These are phyloP conservation scores for Paxillus involutus DNA, from an alignment of 768 basidiomycete species.

Conservation along the genomic window DNA sequence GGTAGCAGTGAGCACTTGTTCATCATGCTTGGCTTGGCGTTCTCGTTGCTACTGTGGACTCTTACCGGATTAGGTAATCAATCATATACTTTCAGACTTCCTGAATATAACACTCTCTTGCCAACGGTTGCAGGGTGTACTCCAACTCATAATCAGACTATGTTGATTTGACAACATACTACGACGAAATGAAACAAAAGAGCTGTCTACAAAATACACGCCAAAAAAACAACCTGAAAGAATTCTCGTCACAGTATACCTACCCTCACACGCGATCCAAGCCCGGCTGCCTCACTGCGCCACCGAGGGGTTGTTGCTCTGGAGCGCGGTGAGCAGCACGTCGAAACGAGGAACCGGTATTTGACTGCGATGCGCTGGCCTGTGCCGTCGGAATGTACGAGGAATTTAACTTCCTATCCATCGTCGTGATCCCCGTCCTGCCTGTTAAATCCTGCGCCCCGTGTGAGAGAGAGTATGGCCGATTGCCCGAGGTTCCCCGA, in stretches of 20 bases:
- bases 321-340: background rate
- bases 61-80: background rate
- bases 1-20: no score
- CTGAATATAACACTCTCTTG: background rate
- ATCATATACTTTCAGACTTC: background rate
- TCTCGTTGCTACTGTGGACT: background rate
- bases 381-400: background rate
- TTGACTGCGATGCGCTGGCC: background rate
- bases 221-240: no score
- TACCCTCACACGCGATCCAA: no score
- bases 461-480: background rate
- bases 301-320: background rate
- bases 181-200: no score
- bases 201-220: background rate
- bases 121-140: conserved; percentile 4
- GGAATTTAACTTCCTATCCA: background rate
- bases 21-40: no score
- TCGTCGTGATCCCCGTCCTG: background rate
- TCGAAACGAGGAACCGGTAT: background rate
- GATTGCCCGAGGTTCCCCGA: background rate
- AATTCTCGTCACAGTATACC: no score
- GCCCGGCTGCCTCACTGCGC: no score
- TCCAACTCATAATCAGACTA: background rate
- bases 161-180: no score
- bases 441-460: background rate